Base-by-base conservation (phyloP, 2,329 filamentous ascomycete genomes). In the Penicillium sp. region DNA sequence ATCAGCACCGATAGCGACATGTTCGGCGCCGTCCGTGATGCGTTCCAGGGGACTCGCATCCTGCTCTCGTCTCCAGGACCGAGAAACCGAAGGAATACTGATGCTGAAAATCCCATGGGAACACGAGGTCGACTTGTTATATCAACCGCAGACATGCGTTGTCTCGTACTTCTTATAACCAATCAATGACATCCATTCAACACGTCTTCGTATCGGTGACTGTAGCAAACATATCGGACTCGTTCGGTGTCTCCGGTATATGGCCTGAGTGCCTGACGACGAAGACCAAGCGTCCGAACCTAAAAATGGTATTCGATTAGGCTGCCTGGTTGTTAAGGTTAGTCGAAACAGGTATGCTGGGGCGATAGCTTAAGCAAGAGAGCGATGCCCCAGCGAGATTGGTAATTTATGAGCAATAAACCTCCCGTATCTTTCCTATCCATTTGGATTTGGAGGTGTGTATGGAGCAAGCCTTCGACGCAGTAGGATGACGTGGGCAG, bases 401-500 rank as follows among this genome's bases (percentile, higher is more conserved):
- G 12, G 17, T 42, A 41, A 29, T 26, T 17, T 12, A 17, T 19
- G 17, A 42, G 8, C 1, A 5, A 42, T 4, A 3, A 22, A 22
- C 4, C 4, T 31, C 13, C 17, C 7, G 17, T 15, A 41, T 41
- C 1, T 21, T 6, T 15, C 17, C 8, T 31, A 21, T 31, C 21
- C 26, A 21, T 29, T 42, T 21, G 17, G 17, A 17, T 21, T n/a
- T 3, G 10, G 12, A 13, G 8, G 31, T 31, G 17, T 42, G 38
- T 28, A 28, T 12, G 34, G 34, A 19, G 29, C 15, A 44, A 31
- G 10, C 17, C 9, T 19, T n/a, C 26, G 13, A 12, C 10, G 22
- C 31, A 35, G 26, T 26, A 33, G 12, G 34, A 45, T 49, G 47
- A 49, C 47, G 47, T 49, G 41, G 28, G 33, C 40, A 24, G n/a